phyloP scores from a whole-genome alignment of 257 asterid species.

The Leonotis leonurus region DNA sequence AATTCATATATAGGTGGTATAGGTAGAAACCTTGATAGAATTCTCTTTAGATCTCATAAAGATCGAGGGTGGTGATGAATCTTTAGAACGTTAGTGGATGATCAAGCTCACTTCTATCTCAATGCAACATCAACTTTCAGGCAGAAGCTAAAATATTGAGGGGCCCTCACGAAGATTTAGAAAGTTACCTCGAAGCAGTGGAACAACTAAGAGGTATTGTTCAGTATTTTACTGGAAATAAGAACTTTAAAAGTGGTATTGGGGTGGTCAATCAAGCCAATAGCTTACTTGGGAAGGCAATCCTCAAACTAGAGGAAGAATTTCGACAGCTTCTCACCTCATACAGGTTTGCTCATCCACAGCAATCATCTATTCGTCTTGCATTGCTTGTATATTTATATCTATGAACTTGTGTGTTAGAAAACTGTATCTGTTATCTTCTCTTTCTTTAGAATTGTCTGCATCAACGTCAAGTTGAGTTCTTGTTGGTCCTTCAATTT shows the following conservation, averaged over 20 bases:
- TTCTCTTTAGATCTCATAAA: background rate
- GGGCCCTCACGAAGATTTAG: constrained; percentile 96
- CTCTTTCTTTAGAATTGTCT: too few relatives aligned
- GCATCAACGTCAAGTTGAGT: too few relatives aligned
- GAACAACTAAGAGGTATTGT: constrained; percentile 67
- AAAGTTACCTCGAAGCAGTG: constrained; percentile 82
- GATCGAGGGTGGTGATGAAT: constrained; percentile 1
- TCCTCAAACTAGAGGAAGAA: constrained; percentile 78
- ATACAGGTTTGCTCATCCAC: constrained; percentile 50
- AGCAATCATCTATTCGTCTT: background rate
- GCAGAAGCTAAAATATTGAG: constrained; percentile 89
- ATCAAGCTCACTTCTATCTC: background rate
- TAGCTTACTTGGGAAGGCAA: constrained; percentile 59
- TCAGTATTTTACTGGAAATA: constrained; percentile 52
- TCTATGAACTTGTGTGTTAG: background rate
- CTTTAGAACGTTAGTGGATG: background rate
- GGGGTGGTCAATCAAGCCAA: constrained; percentile 69
- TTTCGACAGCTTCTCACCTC: constrained; percentile 65
- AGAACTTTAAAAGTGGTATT: constrained; percentile 47
- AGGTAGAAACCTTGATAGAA: background rate
- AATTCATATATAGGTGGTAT: background rate
- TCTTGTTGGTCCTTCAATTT: too few relatives aligned
- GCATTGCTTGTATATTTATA: background rate
- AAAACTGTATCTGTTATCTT: background rate
- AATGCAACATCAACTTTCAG: constrained; percentile 35